phyloP scores from a whole-genome alignment of 805 yeast genomes.

The Metschnikowia proteae region DNA sequence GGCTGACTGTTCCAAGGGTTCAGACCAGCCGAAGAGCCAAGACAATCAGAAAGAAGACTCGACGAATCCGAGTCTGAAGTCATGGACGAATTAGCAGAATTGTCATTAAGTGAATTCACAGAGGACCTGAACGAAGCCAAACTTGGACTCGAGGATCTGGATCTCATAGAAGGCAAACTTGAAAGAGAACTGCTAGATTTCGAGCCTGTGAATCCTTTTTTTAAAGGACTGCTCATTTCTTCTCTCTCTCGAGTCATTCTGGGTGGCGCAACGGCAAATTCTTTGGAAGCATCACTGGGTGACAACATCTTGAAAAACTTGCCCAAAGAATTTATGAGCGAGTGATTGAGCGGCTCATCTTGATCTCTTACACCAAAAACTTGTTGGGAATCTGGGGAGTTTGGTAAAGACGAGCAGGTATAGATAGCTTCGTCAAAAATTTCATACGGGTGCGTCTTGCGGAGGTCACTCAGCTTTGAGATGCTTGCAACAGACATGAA shows the following conservation, averaged over 20 bases:
- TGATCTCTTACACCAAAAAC: not conserved
- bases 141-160: conserved; percentile 38
- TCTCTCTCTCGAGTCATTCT: conserved; percentile 5
- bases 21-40: conserved; percentile 15
- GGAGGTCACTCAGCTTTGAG: conserved; percentile 30
- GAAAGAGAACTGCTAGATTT: conserved; percentile 34
- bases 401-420: conserved; percentile 26
- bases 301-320: conserved; percentile 35
- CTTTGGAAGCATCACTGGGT: conserved; percentile 24
- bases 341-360: conserved; percentile 27
- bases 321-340: conserved; percentile 33
- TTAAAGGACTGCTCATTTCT: conserved; percentile 7
- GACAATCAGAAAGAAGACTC: conserved; percentile 15
- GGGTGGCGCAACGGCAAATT: conserved; percentile 11
- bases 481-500: conserved; percentile 17
- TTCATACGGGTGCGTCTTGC: conserved; percentile 58
- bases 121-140: conserved; percentile 35
- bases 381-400: conserved; percentile 8
- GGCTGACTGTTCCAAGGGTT: conserved; percentile 25
- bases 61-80: conserved; percentile 30
- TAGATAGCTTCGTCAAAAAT: conserved; percentile 65
- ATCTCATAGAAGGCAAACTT: conserved; percentile 27
- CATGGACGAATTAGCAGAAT: conserved; percentile 28
- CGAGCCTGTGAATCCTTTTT: conserved; percentile 23
- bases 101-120: conserved; percentile 35